Conservation (phyloP, 2,329 filamentous ascomycete genomes). For the Monilinia fructicola region DNA sequence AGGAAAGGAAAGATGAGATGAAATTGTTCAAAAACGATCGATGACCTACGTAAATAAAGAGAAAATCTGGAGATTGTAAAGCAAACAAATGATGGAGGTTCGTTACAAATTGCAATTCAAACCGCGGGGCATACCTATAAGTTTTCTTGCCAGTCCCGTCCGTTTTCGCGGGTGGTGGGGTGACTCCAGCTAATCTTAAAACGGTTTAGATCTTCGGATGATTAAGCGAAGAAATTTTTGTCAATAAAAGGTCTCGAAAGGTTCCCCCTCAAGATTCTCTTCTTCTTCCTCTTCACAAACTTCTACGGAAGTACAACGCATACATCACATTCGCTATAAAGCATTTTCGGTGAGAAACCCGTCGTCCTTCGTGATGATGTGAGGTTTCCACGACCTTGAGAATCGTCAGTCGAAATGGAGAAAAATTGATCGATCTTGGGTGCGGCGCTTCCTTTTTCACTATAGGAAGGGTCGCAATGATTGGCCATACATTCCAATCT, state of each 20-base stretch:
- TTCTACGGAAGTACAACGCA: slow-evolving; percentile 27
- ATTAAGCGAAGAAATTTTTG: slow-evolving; percentile 20
- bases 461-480: slow-evolving; percentile 27
- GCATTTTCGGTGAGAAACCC: slow-evolving; percentile 29
- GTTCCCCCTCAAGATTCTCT: not conserved
- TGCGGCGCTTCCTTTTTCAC: slow-evolving; percentile 27
- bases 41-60: slow-evolving; percentile 3
- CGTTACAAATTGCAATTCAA: slow-evolving; percentile 15
- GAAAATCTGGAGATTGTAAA: slow-evolving; percentile 8
- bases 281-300: slow-evolving; percentile 24
- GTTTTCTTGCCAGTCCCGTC: slow-evolving; percentile 15
- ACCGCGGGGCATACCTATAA: slow-evolving; percentile 18
- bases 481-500: slow-evolving; percentile 27
- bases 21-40: not conserved
- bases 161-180: slow-evolving; percentile 10
- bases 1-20: not conserved
- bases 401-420: slow-evolving; percentile 29
- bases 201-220: not conserved
- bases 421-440: slow-evolving; percentile 28
- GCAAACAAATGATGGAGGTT: slow-evolving; percentile 20
- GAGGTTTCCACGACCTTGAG: slow-evolving; percentile 29
- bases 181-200: not conserved
- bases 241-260: slow-evolving; percentile 6
- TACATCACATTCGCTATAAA: slow-evolving; percentile 29
- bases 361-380: slow-evolving; percentile 25